Conservation (phyloP, 148 eudicot species). For the Rhododendron griersonianum region DNA sequence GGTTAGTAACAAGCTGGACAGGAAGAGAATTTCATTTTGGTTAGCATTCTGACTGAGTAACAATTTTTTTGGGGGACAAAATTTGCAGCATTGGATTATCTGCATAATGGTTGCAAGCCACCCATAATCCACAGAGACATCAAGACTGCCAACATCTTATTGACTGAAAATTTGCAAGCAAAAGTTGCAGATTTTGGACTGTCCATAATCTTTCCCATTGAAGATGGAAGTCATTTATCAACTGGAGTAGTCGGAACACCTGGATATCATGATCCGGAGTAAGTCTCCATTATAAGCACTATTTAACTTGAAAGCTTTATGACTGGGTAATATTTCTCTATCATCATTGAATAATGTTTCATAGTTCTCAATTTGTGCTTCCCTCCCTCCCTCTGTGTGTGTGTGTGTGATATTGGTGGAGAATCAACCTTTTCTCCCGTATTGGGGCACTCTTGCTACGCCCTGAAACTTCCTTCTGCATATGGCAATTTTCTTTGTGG, state of each 20-base stretch:
- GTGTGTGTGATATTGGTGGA: background rate
- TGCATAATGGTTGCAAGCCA: slow-evolving; percentile 10
- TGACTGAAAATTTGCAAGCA: slow-evolving; percentile 8
- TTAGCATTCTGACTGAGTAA: background rate
- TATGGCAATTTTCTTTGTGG: background rate
- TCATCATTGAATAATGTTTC: too few relatives aligned
- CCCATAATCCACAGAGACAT: slow-evolving; percentile 15
- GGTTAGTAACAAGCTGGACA: background rate
- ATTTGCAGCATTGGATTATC: background rate
- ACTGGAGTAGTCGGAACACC: slow-evolving; percentile 3
- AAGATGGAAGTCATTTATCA: slow-evolving; percentile 1
- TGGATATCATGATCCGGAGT: slow-evolving; percentile 7
- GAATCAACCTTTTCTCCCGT: background rate
- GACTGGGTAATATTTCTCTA: too few relatives aligned
- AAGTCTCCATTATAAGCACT: background rate
- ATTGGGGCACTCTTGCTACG: background rate
- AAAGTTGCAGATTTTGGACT: slow-evolving; percentile 7
- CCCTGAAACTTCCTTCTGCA: background rate
- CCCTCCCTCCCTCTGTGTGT: background rate
- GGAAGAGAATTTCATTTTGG: background rate
- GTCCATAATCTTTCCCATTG: background rate
- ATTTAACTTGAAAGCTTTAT: too few relatives aligned
- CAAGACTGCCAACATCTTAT: slow-evolving; percentile 3
- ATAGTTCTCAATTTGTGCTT: too few relatives aligned
- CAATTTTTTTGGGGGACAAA: background rate